Conservation (phyloP, 2,329 filamentous ascomycete genomes). For the Emergomyces africanus region DNA sequence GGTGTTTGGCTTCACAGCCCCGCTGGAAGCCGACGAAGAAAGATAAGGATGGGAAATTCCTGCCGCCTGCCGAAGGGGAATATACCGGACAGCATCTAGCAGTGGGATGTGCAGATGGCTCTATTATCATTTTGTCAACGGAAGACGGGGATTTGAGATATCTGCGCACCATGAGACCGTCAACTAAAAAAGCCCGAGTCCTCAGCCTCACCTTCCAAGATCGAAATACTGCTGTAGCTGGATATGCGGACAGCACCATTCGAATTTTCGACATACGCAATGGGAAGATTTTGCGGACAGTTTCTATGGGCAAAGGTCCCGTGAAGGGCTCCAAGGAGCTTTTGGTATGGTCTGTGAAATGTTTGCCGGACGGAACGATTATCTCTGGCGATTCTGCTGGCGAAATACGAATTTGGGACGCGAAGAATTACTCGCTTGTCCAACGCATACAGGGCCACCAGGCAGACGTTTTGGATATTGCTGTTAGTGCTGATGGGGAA, state of each 20-base stretch:
- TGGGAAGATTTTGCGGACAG: constrained; percentile 61
- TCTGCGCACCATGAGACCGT: constrained; percentile 60
- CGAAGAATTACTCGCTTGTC: constrained; percentile 75
- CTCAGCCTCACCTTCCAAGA: constrained; percentile 86
- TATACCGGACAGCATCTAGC: constrained; percentile 53
- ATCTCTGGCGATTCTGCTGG: constrained; percentile 92
- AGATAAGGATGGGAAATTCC: constrained; percentile 24
- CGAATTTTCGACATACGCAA: constrained; percentile 77
- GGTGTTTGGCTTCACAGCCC: constrained; percentile 88
- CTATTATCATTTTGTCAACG: constrained; percentile 74
- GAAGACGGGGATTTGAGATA: constrained; percentile 74
- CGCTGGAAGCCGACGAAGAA: constrained; percentile 31
- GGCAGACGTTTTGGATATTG: constrained; percentile 82
- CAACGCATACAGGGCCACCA: constrained; percentile 80
- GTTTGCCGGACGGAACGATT: constrained; percentile 74
- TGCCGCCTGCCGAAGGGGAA: constrained; percentile 25
- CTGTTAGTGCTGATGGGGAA: constrained; percentile 64
- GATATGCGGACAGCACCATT: constrained; percentile 94
- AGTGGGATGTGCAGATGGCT: constrained; percentile 82
- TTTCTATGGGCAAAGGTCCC: constrained; percentile 73
- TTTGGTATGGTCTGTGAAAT: constrained; percentile 88
- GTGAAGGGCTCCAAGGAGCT: constrained; percentile 68
- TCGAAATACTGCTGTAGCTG: constrained; percentile 68
- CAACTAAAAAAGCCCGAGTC: constrained; percentile 74
- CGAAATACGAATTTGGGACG: constrained; percentile 86